Conservation (phyloP, 1,284 basidiomycete genomes). For the Heterobasidion parviporum region DNA sequence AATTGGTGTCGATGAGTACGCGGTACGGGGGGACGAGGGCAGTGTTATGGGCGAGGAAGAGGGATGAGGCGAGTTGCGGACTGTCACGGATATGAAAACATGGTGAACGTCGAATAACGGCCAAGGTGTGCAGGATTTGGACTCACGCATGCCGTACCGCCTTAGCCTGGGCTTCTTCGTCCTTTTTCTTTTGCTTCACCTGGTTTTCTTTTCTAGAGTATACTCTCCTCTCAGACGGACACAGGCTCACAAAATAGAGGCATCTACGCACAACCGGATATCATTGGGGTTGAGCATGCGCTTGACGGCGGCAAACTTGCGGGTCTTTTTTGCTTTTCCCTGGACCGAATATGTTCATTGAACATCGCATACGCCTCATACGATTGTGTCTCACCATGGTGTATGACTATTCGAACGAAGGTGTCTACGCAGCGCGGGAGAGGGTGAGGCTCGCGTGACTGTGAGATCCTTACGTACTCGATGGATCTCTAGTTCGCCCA, state of each 20-base stretch:
- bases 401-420: no score
- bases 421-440: no score
- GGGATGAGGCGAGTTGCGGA: constrained; percentile 77
- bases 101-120: not conserved
- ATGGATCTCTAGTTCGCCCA: no score
- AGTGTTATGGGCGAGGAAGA: constrained; percentile 95
- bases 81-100: constrained; percentile 27
- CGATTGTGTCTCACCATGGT: constrained; percentile 1
- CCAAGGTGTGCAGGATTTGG: constrained; percentile 12
- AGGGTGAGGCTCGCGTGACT: no score
- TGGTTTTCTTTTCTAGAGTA: constrained; percentile 69
- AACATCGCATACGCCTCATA: not conserved
- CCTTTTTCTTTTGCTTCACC: constrained; percentile 70
- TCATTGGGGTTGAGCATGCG: constrained; percentile 94
- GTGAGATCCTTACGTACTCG: no score
- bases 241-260: not conserved
- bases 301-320: constrained; percentile 94
- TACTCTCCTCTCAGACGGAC: not conserved
- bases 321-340: constrained; percentile 89
- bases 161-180: constrained; percentile 66
- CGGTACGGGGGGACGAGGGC: constrained; percentile 96
- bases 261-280: constrained; percentile 73
- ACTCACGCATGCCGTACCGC: constrained; percentile 42
- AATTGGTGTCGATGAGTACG: constrained; percentile 98
- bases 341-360: constrained; percentile 21